Base-by-base conservation (phyloP, 2,329 filamentous ascomycete genomes). In the Capronia epimyces region DNA sequence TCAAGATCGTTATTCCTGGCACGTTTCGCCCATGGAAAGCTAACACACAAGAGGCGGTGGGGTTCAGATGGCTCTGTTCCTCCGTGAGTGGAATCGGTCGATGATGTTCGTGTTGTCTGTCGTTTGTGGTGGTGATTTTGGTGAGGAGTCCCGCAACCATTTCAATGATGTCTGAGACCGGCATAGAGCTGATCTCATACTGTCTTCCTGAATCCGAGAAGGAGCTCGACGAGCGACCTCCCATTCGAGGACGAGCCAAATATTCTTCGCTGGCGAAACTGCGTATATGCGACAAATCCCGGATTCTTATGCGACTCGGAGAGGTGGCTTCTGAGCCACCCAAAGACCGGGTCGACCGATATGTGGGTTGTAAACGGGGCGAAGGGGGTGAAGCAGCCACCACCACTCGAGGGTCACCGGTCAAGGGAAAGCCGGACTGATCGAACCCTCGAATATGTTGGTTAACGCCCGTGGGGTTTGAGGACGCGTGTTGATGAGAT, bases 21-120 rank as follows among this genome's bases (percentile, higher is more conserved):
- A 97, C 87, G 60, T 98, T 98, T 72, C 96, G 97, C 60, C 93
- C 93, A 65, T 98, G 93, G 62, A 98, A 98, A 10, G 93, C 91
- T 32, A 98, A 78, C 2, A 98, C 91, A 48, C 75, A 87, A 59
- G 74, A 86, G 59, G 78, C 86, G 62, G 84, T 79, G 18, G 78
- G 75, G 59, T 75, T 82, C 27, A 86, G 70, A 31, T 77, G 76
- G n/a, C 73, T 70, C 7, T 79, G 72, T 40, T 76, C 76, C 58
- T 81, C 81, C 3, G 80, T 72, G 7, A 80, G 75, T 3, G 82
- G 79, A 53, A 86, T 80, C 53, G 82, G 79, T 49, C 89, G 82
- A 69, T 96, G 89, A 57, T 90, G 87, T 66, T 96, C 89, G 69
- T 97, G 91, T 67, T 97, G 90, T 45, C 85, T 75, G 66, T 98